These are phyloP conservation scores for Trichoderma oligosporum DNA, from an alignment of 2,329 filamentous ascomycete genomes.

Conservation along the genomic window DNA sequence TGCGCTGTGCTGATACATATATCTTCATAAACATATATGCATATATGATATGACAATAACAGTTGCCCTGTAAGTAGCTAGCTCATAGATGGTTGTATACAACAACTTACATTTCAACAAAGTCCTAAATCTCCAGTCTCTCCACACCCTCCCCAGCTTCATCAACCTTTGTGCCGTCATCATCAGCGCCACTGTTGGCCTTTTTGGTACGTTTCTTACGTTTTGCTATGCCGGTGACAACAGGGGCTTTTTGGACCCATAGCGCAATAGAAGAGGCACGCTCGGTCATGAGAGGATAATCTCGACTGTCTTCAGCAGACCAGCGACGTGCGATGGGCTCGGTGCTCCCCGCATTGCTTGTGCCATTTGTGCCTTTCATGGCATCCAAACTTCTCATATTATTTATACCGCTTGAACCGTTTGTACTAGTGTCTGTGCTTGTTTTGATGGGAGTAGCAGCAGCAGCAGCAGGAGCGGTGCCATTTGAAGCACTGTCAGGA, in stretches of 20 bases:
- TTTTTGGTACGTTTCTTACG: slow-evolving; percentile 38
- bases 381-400: background rate
- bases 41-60: too few species aligned
- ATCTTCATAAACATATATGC: background rate
- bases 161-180: background rate
- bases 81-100: background rate
- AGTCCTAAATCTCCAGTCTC: background rate
- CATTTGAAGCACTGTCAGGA: background rate
- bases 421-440: background rate
- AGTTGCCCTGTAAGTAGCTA: background rate
- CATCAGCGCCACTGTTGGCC: background rate
- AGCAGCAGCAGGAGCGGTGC: background rate
- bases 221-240: slow-evolving; percentile 35
- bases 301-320: slow-evolving; percentile 62
- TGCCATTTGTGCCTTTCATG: background rate
- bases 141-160: background rate
- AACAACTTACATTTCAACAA: background rate
- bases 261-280: slow-evolving; percentile 63
- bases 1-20: background rate
- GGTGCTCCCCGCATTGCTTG: background rate
- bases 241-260: slow-evolving; percentile 63
- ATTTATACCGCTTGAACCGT: background rate
- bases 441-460: background rate
- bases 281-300: slow-evolving; percentile 67
- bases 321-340: slow-evolving; percentile 46